Percentiles rank a stretch among this genome's conserved stretches.
phyloP scores from a whole-genome alignment of 106 monocot species.

The Dendrobium nobile region DNA sequence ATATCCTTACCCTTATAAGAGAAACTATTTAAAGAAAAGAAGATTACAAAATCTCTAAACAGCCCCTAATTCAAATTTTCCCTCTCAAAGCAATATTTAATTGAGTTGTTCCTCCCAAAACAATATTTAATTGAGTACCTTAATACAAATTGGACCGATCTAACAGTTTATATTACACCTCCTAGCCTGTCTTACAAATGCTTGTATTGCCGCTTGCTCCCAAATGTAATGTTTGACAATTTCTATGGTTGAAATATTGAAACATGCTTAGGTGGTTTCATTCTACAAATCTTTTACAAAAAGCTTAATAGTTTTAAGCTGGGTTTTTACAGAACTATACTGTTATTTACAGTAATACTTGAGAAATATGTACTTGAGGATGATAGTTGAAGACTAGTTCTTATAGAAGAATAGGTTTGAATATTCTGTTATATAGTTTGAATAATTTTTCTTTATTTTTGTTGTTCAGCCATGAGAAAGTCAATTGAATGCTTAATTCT shows the following conservation, averaged over 20 bases:
- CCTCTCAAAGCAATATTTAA: too few species aligned
- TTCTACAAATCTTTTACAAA: neutral
- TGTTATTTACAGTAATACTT: neutral
- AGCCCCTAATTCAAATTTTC: too few species aligned
- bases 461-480: neutral
- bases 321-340: neutral
- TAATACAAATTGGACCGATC: too few species aligned
- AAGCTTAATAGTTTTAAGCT: neutral
- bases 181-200: neutral
- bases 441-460: neutral
- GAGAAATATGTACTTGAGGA: neutral
- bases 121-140: too few species aligned
- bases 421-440: neutral
- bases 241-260: neutral
- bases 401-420: neutral
- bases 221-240: neutral
- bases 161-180: neutral
- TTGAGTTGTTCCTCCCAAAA: too few species aligned
- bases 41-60: too few species aligned
- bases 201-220: neutral
- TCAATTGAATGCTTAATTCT: too few species aligned
- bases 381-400: neutral
- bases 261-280: neutral
- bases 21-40: too few species aligned
- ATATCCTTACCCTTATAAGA: too few species aligned